phyloP scores from a whole-genome alignment of 2,329 filamentous ascomycete species.

The Aureobasidium sp. region DNA sequence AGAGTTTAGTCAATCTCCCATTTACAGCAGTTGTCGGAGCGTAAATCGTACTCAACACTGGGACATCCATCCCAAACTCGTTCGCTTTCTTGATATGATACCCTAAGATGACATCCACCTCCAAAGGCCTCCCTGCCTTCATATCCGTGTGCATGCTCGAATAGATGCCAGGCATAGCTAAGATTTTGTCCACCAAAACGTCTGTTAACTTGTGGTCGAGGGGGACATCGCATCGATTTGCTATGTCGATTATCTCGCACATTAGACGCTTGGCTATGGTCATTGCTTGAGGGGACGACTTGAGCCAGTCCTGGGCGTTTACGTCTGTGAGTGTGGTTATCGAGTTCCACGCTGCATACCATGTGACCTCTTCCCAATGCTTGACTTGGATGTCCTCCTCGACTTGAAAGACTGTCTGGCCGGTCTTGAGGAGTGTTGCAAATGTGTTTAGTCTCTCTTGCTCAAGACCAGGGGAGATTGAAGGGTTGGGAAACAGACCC shows the following conservation, averaged over 20 bases:
- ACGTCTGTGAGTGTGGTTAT: conserved; percentile 39
- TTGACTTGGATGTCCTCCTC: conserved; percentile 48
- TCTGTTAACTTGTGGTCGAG: conserved; percentile 32
- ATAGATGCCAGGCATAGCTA: conserved; percentile 32
- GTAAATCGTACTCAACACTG: conserved; percentile 34
- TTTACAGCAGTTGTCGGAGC: conserved; percentile 24
- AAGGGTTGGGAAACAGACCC: conserved; percentile 41
- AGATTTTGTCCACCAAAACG: conserved; percentile 31
- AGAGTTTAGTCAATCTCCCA: conserved; percentile 17
- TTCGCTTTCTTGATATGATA: conserved; percentile 33
- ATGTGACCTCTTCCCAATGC: conserved; percentile 53
- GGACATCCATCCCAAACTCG: conserved; percentile 33
- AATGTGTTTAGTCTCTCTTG: conserved; percentile 34
- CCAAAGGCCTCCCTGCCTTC: conserved; percentile 34
- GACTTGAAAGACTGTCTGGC: conserved; percentile 40
- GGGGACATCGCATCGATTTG: conserved; percentile 30
- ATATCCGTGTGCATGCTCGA: conserved; percentile 41
- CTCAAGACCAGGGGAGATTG: conserved; percentile 26
- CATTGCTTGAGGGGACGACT: conserved; percentile 32
- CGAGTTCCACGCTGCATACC: conserved; percentile 55
- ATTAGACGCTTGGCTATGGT: conserved; percentile 34
- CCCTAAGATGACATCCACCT: conserved; percentile 41
- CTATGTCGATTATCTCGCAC: conserved; percentile 37
- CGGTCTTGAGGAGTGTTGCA: conserved; percentile 33
- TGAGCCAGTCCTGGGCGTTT: conserved; percentile 36